Evolutionary conservation across 371 early-diverging fungal genomes (phyloP).

Genomic region (Syncephalastrum racemosum): DNA sequence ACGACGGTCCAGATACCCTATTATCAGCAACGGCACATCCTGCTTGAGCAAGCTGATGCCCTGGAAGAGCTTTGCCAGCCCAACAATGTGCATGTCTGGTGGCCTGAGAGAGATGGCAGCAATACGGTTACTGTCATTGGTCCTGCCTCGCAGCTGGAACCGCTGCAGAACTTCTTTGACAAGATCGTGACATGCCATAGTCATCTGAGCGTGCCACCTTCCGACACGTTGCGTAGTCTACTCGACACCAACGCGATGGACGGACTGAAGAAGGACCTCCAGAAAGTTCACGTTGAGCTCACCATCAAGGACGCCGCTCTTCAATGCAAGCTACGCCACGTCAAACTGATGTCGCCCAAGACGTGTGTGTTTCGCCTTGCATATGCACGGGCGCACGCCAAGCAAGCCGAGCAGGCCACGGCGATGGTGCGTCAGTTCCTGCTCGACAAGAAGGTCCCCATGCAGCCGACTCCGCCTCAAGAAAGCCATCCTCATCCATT

Average conservation of each 20-base stretch:
- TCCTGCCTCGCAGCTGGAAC: constrained; percentile 13
- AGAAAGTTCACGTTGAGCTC: too few species aligned
- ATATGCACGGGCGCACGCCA: constrained; percentile 11
- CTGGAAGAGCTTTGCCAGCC: constrained; percentile 10
- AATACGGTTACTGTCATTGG: constrained; percentile 15
- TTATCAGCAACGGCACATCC: constrained; percentile 30
- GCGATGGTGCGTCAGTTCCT: constrained; percentile 2
- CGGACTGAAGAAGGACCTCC: too few species aligned
- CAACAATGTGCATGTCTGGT: constrained; percentile 11
- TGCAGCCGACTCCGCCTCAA: too few species aligned
- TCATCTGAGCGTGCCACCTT: too few species aligned
- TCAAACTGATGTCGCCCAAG: neutral
- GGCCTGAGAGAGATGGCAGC: constrained; percentile 15
- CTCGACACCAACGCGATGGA: too few species aligned
- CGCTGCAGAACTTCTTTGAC: neutral
- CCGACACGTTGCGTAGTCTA: too few species aligned
- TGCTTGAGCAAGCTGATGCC: constrained; percentile 22
- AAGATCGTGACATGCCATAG: too few species aligned
- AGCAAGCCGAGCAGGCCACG: constrained; percentile 2
- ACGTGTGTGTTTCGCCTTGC: constrained; percentile 8
- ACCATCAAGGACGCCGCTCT: too few species aligned
- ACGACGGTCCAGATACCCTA: constrained; percentile 29
- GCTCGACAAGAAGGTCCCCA: too few species aligned
- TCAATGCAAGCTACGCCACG: too few species aligned
- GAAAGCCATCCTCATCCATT: too few species aligned